Conservation (phyloP, 163 green algal species). For the Scenedesmus sp. region DNA sequence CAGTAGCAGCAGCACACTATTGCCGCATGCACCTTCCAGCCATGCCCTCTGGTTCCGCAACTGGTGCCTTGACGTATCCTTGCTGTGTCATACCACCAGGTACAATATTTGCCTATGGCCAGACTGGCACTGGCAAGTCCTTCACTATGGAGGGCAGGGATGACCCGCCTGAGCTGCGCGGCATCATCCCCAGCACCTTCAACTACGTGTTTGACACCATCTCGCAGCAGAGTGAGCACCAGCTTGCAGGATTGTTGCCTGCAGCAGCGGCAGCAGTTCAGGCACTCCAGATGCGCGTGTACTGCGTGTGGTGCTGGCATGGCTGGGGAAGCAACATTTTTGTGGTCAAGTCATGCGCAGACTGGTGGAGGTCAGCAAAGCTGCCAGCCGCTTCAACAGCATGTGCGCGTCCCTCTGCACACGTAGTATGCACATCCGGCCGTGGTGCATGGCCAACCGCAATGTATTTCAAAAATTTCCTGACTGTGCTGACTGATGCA, state of each 20-base stretch:
- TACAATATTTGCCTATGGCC: conserved; percentile 89
- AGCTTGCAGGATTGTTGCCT: neutral
- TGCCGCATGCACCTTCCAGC: neutral
- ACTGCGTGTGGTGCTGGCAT: neutral
- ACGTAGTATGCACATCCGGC: neutral
- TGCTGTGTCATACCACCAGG: conserved; percentile 46
- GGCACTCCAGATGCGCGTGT: neutral
- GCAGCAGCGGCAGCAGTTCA: neutral
- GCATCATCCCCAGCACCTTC: conserved; percentile 88
- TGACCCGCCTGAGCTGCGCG: conserved; percentile 71
- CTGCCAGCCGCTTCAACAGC: neutral
- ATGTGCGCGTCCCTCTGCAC: neutral
- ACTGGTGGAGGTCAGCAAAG: neutral
- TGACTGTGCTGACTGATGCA: neutral
- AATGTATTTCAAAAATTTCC: no score
- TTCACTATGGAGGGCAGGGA: conserved; percentile 86
- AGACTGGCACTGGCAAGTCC: conserved; percentile 88
- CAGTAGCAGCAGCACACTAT: neutral
- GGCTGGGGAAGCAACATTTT: neutral
- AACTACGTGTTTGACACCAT: conserved; percentile 88
- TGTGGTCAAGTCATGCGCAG: neutral
- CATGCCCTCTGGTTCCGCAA: neutral
- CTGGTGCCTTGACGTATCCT: neutral
- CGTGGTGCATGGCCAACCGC: neutral
- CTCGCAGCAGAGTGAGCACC: conserved; percentile 52